A percentile compares a stretch with the other conserved stretches of the same genome.
phyloP scores from a whole-genome alignment of 306 rosid genomes.

The Phaseolus lunatus region DNA sequence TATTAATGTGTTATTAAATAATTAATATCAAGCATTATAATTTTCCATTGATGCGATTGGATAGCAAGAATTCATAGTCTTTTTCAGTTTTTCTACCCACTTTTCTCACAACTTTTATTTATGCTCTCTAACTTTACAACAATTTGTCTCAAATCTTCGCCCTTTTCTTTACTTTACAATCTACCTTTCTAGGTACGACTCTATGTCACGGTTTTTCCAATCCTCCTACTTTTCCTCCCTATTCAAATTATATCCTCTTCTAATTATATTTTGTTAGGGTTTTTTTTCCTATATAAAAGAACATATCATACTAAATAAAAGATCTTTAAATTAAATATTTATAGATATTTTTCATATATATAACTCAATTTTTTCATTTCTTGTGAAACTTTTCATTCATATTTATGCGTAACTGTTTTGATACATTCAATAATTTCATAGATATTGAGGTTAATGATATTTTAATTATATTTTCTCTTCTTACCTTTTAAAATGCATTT shows the following conservation, averaged over 20 bases:
- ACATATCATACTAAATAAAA: too few species aligned
- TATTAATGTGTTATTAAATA: conserved; percentile 12
- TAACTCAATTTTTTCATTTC: too few species aligned
- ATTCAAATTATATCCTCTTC: conserved; percentile 27
- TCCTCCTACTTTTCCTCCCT: conserved; percentile 11
- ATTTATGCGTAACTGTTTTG: too few species aligned
- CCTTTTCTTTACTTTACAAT: conserved; percentile 29
- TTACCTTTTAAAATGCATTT: too few species aligned
- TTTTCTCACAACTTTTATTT: conserved; percentile 24
- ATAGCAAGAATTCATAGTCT: conserved; percentile 36
- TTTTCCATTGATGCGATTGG: conserved; percentile 29
- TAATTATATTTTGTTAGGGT: neutral
- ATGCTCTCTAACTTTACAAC: conserved; percentile 43
- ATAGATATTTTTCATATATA: too few species aligned
- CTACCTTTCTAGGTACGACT: conserved; percentile 33
- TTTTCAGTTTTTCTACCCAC: conserved; percentile 22
- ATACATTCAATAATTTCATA: too few species aligned
- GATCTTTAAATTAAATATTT: too few species aligned
- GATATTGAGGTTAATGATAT: too few species aligned
- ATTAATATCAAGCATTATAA: neutral
- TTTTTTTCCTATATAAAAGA: too few species aligned
- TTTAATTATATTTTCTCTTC: too few species aligned
- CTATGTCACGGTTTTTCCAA: conserved; percentile 21
- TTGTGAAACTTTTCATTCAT: too few species aligned
- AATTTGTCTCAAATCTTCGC: conserved; percentile 25